phyloP scores from a whole-genome alignment of 768 basidiomycete species.

The Amanita fuliginea region DNA sequence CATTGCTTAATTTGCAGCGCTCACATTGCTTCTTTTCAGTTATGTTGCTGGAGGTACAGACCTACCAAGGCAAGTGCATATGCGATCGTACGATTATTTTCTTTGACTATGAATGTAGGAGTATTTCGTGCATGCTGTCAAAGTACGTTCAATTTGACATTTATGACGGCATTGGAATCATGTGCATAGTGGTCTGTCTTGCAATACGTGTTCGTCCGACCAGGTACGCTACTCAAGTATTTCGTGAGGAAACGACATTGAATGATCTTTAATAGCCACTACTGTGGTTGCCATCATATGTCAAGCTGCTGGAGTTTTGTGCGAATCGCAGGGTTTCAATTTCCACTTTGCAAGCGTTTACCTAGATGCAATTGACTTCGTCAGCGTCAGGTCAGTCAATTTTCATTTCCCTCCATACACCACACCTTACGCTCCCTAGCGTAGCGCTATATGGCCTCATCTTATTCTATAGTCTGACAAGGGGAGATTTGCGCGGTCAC shows the following conservation, averaged over 20 bases:
- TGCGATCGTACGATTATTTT: neutral
- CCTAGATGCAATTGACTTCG: constrained; percentile 54
- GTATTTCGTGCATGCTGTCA: constrained; percentile 74
- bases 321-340: constrained; percentile 42
- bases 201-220: constrained; percentile 65
- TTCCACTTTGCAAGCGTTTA: constrained; percentile 51
- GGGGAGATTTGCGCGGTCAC: constrained; percentile 58
- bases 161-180: constrained; percentile 1
- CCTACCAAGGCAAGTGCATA: constrained; percentile 44
- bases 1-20: neutral
- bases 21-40: constrained; percentile 24
- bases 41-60: constrained; percentile 62
- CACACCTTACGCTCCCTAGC: constrained; percentile 19
- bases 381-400: constrained; percentile 51
- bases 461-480: constrained; percentile 63
- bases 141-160: constrained; percentile 26
- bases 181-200: constrained; percentile 57
- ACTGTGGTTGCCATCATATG: constrained; percentile 65
- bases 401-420: constrained; percentile 3
- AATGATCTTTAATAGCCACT: constrained; percentile 19
- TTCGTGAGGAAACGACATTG: no score
- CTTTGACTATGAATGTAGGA: constrained; percentile 23
- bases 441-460: constrained; percentile 71
- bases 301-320: constrained; percentile 49
- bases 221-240: constrained; percentile 13